Evolutionary conservation across 2,329 filamentous ascomycete species (phyloP), one percentile per base, ranked within the genome.

Genomic region (Cadophora sp.): DNA sequence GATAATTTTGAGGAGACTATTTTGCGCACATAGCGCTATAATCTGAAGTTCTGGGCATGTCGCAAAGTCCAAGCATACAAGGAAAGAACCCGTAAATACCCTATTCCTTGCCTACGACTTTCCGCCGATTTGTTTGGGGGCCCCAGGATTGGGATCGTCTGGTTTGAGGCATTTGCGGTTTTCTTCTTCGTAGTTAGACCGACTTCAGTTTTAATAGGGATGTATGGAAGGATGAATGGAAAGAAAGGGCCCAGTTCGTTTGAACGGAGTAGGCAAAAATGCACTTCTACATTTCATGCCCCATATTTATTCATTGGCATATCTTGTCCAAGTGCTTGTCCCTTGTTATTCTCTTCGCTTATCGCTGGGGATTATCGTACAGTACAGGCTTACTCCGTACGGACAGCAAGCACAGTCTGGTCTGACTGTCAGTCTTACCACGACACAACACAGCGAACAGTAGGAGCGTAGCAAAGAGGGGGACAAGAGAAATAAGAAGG

Each of bases 341-440:
- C 55, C 29, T 58, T 58, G 27, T 58, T 58, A 58, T 58, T 58
- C 29, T 58, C 55, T 58, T 58, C 55, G 55, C 55, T 58, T 58
- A 37, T 24, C 29, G n/a, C 8, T 58, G 19, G 27, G 4, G 16
- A 5, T 48, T 22, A n/a, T 22, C 43, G 43, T 22, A 43, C 40
- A 43, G 40, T 4, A 11, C 16, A 43, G 19, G 40, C 12, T 43
- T 43, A 43, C 34, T 37, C 34, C 34, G 14, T 37, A 4, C 34
- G 34, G 14, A 37, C 34, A 37, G 34, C 34, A 37, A 37, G n/a
- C n/a, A n/a, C n/a, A n/a, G n/a, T n/a, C n/a, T n/a, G n/a, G n/a
- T n/a, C n/a, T n/a, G n/a, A n/a, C n/a, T n/a, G n/a, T n/a, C n/a
- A 37, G 34, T 37, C 34, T 37, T 8, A 37, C 34, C 34, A 12